phyloP scores from a whole-genome alignment of 2,329 filamentous ascomycete species.

The Fusarium sp. region DNA sequence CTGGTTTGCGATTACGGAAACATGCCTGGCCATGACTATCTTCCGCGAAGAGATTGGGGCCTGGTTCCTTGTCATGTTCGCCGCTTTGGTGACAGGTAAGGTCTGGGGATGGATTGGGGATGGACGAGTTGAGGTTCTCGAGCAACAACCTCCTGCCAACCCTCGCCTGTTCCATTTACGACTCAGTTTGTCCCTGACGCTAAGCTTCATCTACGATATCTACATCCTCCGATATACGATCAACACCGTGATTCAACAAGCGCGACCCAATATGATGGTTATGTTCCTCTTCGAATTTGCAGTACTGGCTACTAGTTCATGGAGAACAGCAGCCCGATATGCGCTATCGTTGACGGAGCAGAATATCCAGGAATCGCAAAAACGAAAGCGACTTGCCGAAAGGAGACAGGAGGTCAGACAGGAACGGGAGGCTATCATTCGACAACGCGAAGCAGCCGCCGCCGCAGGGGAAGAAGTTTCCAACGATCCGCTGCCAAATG shows the following conservation, averaged over 20 bases:
- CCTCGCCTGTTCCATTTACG: constrained; percentile 89
- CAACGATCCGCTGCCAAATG: constrained; percentile 67
- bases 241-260: constrained; percentile 85
- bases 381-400: constrained; percentile 74
- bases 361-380: constrained; percentile 80
- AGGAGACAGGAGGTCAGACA: constrained; percentile 76
- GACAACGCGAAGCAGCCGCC: constrained; percentile 62
- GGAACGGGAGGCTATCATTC: constrained; percentile 65
- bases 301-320: constrained; percentile 82
- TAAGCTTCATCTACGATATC: constrained; percentile 84
- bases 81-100: constrained; percentile 90
- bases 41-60: constrained; percentile 95
- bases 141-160: constrained; percentile 94
- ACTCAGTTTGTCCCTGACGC: constrained; percentile 79
- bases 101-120: constrained; percentile 99
- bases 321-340: constrained; percentile 85
- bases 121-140: constrained; percentile 90
- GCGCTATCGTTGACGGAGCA: constrained; percentile 82
- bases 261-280: constrained; percentile 98
- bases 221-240: constrained; percentile 86
- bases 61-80: constrained; percentile 97
- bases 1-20: constrained; percentile 98
- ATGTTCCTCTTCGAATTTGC: constrained; percentile 99
- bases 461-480: constrained; percentile 71
- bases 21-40: constrained; percentile 96